Base-by-base conservation (phyloP, 257 asterid species). In the Lycium barbarum region DNA sequence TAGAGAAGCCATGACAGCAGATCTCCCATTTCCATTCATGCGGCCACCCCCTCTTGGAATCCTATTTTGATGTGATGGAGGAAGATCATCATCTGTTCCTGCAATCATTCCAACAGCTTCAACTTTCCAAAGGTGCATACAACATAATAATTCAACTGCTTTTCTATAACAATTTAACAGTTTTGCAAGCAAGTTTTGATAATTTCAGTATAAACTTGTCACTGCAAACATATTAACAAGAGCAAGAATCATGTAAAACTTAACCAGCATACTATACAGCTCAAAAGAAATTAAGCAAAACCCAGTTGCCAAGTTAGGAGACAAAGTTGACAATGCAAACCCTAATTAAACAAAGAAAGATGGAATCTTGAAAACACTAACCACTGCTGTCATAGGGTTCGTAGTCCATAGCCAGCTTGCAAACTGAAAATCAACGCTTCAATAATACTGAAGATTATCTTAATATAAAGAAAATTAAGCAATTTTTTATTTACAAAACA, bases 71-170 rank as follows among this genome's bases (percentile, higher is more conserved):
- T 90, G 93, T 62, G 97, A 90, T 68, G 93, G 94, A 53, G 93
- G 93, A 11, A 91, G 88, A 86, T 91, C 95, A 85, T 93, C 95
- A 88, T 93, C 95, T 22, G 93, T 91, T 85, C 94, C 95, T 92
- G 92, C 71, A 88, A 53, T 76, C 63, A 76, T n/a, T 9, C 82
- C 82, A 51, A 26, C 63, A 76, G n/a, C n/a, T n/a, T n/a, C n/a
- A n/a, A n/a, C n/a, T n/a, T n/a, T n/a, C 43, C 47, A 76, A 26
- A 51, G 63, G 9, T 51, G 63, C 82, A 76, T 8, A 26, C 13
- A 51, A 15, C 6, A 51, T 26, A 67, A 13, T 17, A 26, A 74
- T 49, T 63, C 38, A 49, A 51, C 26, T 26, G 22, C 82, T 76
- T 53, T 26, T 33, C 47, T 76, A 51, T 4, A 76, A 76, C n/a